Evolutionary conservation across 2,329 filamentous ascomycete species (phyloP), one percentile per base, ranked within the genome.

Genomic region (Fusarium clavum): DNA sequence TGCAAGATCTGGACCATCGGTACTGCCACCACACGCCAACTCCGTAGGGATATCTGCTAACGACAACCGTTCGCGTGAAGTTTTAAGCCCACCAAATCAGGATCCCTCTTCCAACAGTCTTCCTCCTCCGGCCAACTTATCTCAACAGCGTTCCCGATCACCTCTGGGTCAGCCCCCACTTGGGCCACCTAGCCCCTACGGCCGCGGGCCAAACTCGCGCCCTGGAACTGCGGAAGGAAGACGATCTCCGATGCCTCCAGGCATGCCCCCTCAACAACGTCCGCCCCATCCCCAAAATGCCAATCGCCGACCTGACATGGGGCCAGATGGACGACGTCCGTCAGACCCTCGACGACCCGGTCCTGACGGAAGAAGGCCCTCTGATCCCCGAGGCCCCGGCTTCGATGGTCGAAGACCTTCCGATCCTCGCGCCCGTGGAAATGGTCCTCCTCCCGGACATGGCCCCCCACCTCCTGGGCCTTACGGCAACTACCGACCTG

Each of bases 1-100:
- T 67, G 73, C 73, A 67, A 74, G 73, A 69, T 68, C 75, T 74
- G 82, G 83, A 79, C 83, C 81, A 80, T 80, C 82, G 81, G 84
- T 86, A 84, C 83, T 83, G 81, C 75, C 79, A 80, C 81, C 79
- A 79, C 81, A 85, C 78, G 83, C 82, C 79, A 83, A 83, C 77
- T 77, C 82, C 77, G 76, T 83, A 74, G 84, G 84, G 77, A 83
- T 81, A 75, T 82, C 81, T 84, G 83, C 86, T 85, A 87, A 89
- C 81, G 76, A 82, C 75, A 80, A 81, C 78, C 81, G 82, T 74
- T 84, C 84, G 81, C 85, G 81, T 82, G 83, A 88, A 85, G 86
- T 77, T 83, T 73, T 86, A 77, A 85, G 76, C 69, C 76, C 79
- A 44, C 78, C 80, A 45, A 75, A 77, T 60, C 76, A 79, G 61